Evolutionary conservation across 176 grass and related monocot species (phyloP).

Genomic region (bread wheat (Triticum aestivum)): DNA sequence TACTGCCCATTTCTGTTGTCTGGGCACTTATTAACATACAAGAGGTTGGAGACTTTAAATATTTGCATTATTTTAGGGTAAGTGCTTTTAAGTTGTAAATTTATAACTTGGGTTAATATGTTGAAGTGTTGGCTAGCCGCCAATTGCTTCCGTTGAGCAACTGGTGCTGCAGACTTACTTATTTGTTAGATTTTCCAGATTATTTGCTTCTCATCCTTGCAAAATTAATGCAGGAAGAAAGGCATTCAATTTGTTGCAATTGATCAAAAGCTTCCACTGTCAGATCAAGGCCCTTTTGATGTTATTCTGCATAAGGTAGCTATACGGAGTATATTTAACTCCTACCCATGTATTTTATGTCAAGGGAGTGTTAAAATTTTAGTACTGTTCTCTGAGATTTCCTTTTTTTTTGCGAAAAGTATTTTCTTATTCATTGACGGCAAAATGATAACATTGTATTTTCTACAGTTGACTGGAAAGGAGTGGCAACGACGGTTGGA

Average conservation of each 20-base stretch:
- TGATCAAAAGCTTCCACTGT: slow-evolving; percentile 64
- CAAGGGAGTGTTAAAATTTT: not conserved
- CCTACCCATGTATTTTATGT: slow-evolving; percentile 4
- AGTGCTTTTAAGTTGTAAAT: not conserved
- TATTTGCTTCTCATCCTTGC: slow-evolving; percentile 25
- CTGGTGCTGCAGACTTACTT: not conserved
- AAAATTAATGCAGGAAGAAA: slow-evolving; percentile 71
- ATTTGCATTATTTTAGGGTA: not conserved
- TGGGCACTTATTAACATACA: not conserved
- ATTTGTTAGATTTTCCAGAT: not conserved
- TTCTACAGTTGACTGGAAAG: slow-evolving; percentile 69
- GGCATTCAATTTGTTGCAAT: slow-evolving; percentile 93
- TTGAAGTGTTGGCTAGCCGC: slow-evolving; percentile 1
- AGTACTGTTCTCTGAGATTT: not conserved
- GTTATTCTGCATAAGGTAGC: slow-evolving; percentile 91
- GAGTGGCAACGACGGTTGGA: slow-evolving; percentile 87
- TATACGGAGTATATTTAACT: slow-evolving; percentile 2
- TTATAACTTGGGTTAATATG: not conserved
- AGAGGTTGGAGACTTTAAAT: not conserved
- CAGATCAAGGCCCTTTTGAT: slow-evolving; percentile 97
- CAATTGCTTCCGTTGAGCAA: not conserved
- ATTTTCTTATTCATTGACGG: not conserved
- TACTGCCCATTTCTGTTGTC: not conserved
- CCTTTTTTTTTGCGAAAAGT: not conserved
- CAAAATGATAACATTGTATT: not conserved